These are phyloP conservation scores for Thymus quinquecostatus DNA, from an alignment of 257 asterid genomes.

Conservation along the genomic window DNA sequence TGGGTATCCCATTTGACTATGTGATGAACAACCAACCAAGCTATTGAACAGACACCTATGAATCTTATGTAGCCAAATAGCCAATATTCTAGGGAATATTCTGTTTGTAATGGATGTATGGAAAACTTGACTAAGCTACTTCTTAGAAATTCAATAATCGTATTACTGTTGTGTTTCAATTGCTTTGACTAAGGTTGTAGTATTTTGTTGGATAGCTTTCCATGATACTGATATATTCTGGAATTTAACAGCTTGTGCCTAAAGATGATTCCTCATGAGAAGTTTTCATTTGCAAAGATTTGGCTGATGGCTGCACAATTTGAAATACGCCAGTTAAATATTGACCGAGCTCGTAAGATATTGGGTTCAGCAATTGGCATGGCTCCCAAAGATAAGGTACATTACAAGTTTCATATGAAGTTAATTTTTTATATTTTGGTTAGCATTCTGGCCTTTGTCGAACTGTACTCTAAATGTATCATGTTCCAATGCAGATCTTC, in stretches of 20 bases:
- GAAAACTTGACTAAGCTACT: conserved; percentile 1
- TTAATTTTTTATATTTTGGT: conserved; percentile 4
- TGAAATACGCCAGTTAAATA: conserved; percentile 80
- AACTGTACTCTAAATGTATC: conserved; percentile 20
- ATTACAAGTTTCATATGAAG: conserved; percentile 9
- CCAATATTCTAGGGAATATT: conserved; percentile 3
- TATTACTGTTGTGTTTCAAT: not conserved
- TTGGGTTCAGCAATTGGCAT: conserved; percentile 66
- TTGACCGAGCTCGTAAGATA: conserved; percentile 58
- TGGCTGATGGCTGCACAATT: conserved; percentile 97
- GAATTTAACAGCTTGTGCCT: conserved; percentile 55
- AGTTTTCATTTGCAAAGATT: conserved; percentile 86
- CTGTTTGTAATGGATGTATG: not conserved
- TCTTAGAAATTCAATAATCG: not conserved
- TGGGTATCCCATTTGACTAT: not conserved
- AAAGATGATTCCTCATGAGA: conserved; percentile 59
- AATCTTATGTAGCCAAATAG: not conserved
- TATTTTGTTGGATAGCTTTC: not conserved
- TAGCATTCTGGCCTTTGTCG: conserved; percentile 22
- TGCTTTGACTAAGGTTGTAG: not conserved
- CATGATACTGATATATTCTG: conserved; percentile 23
- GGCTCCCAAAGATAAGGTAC: conserved; percentile 75
- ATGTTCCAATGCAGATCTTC: conserved; percentile 65
- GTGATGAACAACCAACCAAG: not conserved
- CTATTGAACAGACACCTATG: not conserved